Evolutionary conservation across 805 yeast species (phyloP), one percentile per base, ranked within the genome.

Genomic region (Candida dajiaensis): DNA sequence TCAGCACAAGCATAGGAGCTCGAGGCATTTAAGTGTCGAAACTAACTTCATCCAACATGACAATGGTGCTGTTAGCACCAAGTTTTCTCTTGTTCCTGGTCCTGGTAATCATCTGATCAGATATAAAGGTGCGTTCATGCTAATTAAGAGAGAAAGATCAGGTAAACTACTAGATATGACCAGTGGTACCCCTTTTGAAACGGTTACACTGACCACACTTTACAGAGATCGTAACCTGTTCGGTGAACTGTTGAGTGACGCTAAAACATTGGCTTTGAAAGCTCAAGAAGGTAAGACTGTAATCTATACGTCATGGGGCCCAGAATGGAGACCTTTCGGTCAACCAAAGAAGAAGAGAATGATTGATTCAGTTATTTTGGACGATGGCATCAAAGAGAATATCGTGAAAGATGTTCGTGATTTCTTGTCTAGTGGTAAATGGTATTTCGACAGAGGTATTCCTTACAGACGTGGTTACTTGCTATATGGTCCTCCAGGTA

Each of bases 321-420:
- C 96, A 25, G 99, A 94, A 61, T 94, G 99, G 99, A 74, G 98
- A 59, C 96, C 96, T 5, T 94, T 94, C 70, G 99, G 99, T 2
- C 90, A 83, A 62, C 98, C 99, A 1, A 76, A 97, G 51, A 83
- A 82, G 57, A 92, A 92, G 67, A 74, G 99, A 56, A 67, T 84
- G 23, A 67, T 92, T 35, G 92, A 85, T 4, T 85, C 95, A 8
- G 99, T 94, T 15, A 81, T 94, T 22, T 69, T 94, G 44, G 98
- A 89, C 63, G 64, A 74, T 21, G 89, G 87, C 2, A 72, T 94
- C 43, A 81, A 81, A 50, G 86, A 84, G 48, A 55, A 62, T 10
- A 79, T 94, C 20, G 60, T 87, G 4, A 55, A 59, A 1, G 99
- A 94, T 61, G 89, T 94, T 3, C 65, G 72, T 43, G 97, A 89